Conservation (phyloP, 495 filamentous ascomycete genomes). For the Annulohypoxylon stygium region DNA sequence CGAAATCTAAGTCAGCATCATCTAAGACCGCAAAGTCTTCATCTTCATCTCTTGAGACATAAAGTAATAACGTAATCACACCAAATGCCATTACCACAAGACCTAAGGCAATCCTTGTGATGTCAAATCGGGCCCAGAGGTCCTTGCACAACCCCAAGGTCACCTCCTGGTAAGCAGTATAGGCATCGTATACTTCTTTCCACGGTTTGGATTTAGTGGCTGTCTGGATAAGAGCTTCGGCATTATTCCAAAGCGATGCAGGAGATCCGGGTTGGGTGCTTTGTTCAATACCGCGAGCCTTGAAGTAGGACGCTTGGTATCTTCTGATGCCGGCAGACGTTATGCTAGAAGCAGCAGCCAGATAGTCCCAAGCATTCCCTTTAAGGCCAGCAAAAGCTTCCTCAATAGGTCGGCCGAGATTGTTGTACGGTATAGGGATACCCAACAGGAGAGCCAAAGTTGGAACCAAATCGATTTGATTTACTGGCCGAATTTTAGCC, state of each 20-base stretch:
- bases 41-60: conserved; percentile 68
- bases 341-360: conserved; percentile 80
- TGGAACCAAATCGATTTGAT: conserved; percentile 95
- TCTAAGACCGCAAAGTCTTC: conserved; percentile 60
- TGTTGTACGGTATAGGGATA: conserved; percentile 95
- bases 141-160: conserved; percentile 84
- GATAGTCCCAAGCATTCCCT: conserved; percentile 77
- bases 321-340: conserved; percentile 88
- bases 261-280: conserved; percentile 67
- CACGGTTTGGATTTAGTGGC: conserved; percentile 52
- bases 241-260: conserved; percentile 67
- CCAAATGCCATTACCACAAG: conserved; percentile 76
- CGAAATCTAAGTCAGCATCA: conserved; percentile 59
- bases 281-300: conserved; percentile 72
- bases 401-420: conserved; percentile 93
- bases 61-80: conserved; percentile 75
- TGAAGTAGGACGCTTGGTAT: conserved; percentile 76
- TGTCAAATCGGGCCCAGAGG: conserved; percentile 92
- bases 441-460: conserved; percentile 89
- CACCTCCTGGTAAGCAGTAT: conserved; percentile 79
- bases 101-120: conserved; percentile 84
- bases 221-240: conserved; percentile 53
- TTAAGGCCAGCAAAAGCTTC: conserved; percentile 85
- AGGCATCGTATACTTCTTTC: conserved; percentile 66
- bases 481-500: conserved; percentile 84